Evolutionary conservation across 306 rosid genomes (phyloP), one percentile per base, ranked within the genome.

Genomic region (Erythrophleum fordii): DNA sequence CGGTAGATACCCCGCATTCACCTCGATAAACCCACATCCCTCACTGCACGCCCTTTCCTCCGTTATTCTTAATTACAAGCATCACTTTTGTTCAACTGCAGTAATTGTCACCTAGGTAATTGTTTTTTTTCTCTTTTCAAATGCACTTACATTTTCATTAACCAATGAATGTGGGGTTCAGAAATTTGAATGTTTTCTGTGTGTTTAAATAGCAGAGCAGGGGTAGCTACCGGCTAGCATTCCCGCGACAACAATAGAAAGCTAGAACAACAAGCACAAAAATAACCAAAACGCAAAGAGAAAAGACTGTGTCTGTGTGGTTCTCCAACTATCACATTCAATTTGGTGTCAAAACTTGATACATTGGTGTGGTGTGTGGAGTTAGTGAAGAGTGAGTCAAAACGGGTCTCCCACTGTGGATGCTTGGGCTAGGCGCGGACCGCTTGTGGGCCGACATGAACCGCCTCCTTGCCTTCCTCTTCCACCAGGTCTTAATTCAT

Each of bases 351-450:
- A 45, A 0, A 11, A 0, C 4, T 45, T 45, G 16, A 45, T 45
- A 13, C 11, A 2, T 1, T 45, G n/a, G 4, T 4, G 5, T 23
- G 62, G 9, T 39, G 5, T 39, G 64, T 2, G 28, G 0, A 16
- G 18, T 59, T 28, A 13, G 66, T 28, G 66, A 59, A 59, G 66
- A 59, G 66, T 12, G 45, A 80, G 95, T 75, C 97, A 95, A 95
- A 82, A 95, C 99, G 99, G 99, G 99, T 93, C 87, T 95, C 80
- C 96, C 99, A 59, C 61, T 93, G 93, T 95, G 97, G 95, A 85
- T 95, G 97, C 94, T 95, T 85, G 97, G 97, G 73, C 85, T 93
- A 80, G 94, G 93, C 71, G 86, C 85, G 69, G 98, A 91, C 85
- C 91, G 90, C 83, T 86, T 95, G 94, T 93, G 93, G 80, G 91